These are phyloP conservation scores for Boletus tylopilopsis DNA, from an alignment of 768 basidiomycete genomes.

Conservation along the genomic window DNA sequence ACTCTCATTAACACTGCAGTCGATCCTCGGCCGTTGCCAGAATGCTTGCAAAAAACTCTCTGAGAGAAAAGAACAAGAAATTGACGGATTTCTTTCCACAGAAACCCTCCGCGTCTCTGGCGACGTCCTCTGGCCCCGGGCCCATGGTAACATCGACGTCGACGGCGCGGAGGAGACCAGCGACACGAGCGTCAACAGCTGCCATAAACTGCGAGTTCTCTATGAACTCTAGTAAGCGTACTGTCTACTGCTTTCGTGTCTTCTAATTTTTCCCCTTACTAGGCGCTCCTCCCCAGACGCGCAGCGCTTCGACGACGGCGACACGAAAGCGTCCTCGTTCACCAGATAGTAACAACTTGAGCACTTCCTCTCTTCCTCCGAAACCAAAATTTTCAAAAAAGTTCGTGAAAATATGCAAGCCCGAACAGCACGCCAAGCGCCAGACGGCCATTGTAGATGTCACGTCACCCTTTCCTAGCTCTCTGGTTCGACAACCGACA, in stretches of 20 bases:
- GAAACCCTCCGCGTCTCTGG: conserved; percentile 18
- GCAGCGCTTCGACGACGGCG: conserved; percentile 10
- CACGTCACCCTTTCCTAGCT: conserved; percentile 21
- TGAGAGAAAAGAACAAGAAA: conserved; percentile 20
- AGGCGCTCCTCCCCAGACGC: conserved; percentile 9
- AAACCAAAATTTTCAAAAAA: conserved; percentile 22
- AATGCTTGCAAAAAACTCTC: conserved; percentile 19
- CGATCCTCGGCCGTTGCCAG: neutral
- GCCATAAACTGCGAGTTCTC: neutral
- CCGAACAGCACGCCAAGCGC: conserved; percentile 3
- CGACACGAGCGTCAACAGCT: conserved; percentile 6
- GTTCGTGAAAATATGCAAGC: conserved; percentile 16
- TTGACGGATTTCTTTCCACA: conserved; percentile 48
- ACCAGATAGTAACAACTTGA: conserved; percentile 11
- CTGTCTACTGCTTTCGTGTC: neutral
- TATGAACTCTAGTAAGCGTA: conserved; percentile 18
- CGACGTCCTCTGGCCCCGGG: conserved; percentile 3
- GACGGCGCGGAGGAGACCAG: conserved; percentile 10
- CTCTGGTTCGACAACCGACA: conserved; percentile 20
- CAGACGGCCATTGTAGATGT: conserved; percentile 9
- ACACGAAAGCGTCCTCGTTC: conserved; percentile 28
- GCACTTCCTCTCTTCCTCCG: neutral
- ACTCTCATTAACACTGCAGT: neutral
- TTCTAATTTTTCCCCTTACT: conserved; percentile 8
- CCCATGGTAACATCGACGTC: neutral